Conservation (phyloP, 2,329 filamentous ascomycete species). For the Cladophialophora immunda region DNA sequence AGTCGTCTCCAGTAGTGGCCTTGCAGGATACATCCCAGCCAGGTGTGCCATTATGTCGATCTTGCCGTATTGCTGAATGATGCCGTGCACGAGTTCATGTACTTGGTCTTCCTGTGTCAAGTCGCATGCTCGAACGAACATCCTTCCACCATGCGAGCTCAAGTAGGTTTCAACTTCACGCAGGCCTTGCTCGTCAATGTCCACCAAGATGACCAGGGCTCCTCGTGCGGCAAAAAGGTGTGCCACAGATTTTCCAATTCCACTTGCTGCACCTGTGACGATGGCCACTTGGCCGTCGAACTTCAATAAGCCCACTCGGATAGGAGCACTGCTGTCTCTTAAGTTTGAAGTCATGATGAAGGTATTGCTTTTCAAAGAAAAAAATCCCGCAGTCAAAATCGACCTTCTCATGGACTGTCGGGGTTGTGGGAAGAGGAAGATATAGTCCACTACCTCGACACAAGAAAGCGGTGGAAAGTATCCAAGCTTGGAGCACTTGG, state of each 20-base stretch:
- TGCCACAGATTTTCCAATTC: constrained; percentile 39
- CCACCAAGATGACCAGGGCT: constrained; percentile 39
- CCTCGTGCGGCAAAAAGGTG: constrained; percentile 36
- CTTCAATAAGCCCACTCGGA: not conserved
- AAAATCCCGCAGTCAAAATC: too few species aligned
- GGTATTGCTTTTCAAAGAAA: too few species aligned
- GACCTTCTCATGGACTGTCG: too few species aligned
- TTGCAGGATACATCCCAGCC: constrained; percentile 14
- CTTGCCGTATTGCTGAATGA: not conserved
- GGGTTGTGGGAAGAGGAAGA: too few species aligned
- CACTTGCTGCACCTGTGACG: constrained; percentile 40
- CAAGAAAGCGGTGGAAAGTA: too few species aligned
- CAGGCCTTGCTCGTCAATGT: constrained; percentile 35
- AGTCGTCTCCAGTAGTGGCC: not conserved
- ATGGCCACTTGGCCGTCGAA: constrained; percentile 32
- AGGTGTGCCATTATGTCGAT: constrained; percentile 18
- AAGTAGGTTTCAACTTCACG: constrained; percentile 31
- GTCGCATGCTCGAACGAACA: constrained; percentile 36
- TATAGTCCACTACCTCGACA: too few species aligned
- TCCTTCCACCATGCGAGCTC: constrained; percentile 10
- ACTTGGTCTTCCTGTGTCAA: constrained; percentile 30
- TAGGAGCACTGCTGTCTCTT: too few species aligned
- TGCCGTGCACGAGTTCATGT: not conserved
- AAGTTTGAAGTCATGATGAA: too few species aligned
- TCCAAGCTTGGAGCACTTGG: too few species aligned